A percentile compares a stretch with the other conserved stretches of the same genome.
Conservation (phyloP, 306 rosid species). For the Hippophae rhamnoides region DNA sequence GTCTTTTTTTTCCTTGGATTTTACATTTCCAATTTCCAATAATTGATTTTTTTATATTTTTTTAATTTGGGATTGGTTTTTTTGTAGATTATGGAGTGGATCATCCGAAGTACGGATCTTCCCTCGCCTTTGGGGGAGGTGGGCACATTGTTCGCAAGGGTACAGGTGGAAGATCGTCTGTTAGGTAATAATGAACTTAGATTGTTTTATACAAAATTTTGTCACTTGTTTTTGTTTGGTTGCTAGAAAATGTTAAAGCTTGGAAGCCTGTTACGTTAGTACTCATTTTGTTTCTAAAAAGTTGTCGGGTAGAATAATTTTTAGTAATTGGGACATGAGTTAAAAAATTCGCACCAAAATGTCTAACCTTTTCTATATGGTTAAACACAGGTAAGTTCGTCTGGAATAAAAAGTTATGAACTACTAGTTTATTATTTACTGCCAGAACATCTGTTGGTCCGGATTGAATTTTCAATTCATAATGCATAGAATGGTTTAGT, state of each 20-base stretch:
- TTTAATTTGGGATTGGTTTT: neutral
- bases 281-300: neutral
- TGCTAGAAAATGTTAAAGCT: neutral
- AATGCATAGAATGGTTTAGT: neutral
- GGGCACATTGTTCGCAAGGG: constrained; percentile 96
- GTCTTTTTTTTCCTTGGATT: constrained; percentile 7
- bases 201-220: neutral
- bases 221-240: neutral
- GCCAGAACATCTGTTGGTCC: neutral
- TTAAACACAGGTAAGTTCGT: neutral
- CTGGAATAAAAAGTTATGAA: neutral
- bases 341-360: neutral
- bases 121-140: constrained; percentile 62
- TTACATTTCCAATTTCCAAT: neutral
- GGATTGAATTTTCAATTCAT: neutral
- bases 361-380: neutral
- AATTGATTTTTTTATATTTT: neutral
- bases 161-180: constrained; percentile 98
- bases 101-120: constrained; percentile 55
- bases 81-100: constrained; percentile 56
- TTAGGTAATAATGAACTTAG: constrained; percentile 39
- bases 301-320: constrained; percentile 4
- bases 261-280: neutral
- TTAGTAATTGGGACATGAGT: neutral
- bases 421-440: neutral